These are phyloP conservation scores for Fonsecaea pedrosoi DNA, from an alignment of 2,329 filamentous ascomycete genomes.

Conservation along the genomic window DNA sequence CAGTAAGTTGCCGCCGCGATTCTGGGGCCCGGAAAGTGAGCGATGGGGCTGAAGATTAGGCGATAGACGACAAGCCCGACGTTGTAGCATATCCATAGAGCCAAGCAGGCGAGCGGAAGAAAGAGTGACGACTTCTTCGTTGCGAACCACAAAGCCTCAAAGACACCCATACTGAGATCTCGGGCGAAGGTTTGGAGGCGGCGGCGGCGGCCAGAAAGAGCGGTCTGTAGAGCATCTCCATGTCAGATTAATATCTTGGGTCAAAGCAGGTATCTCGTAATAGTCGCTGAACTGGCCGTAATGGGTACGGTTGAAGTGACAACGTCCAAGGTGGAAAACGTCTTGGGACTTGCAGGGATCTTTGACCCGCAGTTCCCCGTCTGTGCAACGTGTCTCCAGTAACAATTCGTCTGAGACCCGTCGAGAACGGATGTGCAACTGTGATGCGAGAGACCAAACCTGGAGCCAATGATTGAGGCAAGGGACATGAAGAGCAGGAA, in stretches of 20 bases:
- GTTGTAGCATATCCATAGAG: conserved; percentile 17
- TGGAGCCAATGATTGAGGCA: neutral
- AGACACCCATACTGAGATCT: conserved; percentile 7
- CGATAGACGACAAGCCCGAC: conserved; percentile 32
- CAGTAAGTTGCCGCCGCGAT: conserved; percentile 44
- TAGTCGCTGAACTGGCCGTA: neutral
- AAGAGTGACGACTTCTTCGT: conserved; percentile 1
- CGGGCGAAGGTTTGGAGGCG: neutral
- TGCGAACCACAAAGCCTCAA: neutral
- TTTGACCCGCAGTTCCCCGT: neutral
- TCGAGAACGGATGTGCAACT: neutral
- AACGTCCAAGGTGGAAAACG: neutral
- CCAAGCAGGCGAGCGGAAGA: neutral
- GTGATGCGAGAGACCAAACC: neutral
- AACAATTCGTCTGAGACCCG: neutral
- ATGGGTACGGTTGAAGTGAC: neutral
- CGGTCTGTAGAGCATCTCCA: neutral
- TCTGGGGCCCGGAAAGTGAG: conserved; percentile 42
- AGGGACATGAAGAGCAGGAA: neutral
- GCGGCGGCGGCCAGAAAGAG: neutral
- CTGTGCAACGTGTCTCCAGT: conserved; percentile 42
- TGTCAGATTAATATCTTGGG: neutral
- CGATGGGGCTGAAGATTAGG: conserved; percentile 37
- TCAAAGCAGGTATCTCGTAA: neutral
- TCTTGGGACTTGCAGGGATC: neutral